Percentiles rank a stretch among this genome's conserved stretches.
Evolutionary conservation across 495 filamentous ascomycete species (phyloP).

Genomic region (Talaromyces proteolyticus): DNA sequence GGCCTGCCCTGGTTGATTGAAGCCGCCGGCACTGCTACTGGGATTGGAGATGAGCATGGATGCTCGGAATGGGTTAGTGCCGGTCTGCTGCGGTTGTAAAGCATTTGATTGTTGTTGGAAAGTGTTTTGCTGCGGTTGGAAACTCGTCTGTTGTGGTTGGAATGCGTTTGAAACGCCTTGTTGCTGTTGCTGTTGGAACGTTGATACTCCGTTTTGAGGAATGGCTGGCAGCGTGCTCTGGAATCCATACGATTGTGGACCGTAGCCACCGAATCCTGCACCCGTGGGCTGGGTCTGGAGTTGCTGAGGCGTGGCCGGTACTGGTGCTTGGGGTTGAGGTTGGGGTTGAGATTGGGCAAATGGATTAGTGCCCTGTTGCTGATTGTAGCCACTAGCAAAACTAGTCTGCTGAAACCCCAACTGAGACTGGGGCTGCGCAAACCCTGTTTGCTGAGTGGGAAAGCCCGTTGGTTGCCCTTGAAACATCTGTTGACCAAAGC

Average conservation of each 20-base stretch:
- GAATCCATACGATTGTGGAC: constrained; percentile 47
- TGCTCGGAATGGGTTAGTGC: constrained; percentile 83
- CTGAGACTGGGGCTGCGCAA: constrained; percentile 19
- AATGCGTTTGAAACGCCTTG: constrained; percentile 7
- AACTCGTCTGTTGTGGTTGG: constrained; percentile 25
- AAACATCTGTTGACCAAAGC: constrained; percentile 47
- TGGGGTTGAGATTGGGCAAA: constrained; percentile 45
- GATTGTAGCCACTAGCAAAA: constrained; percentile 38
- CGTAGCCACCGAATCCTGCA: constrained; percentile 83
- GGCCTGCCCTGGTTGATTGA: constrained; percentile 12
- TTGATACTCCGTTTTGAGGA: constrained; percentile 57
- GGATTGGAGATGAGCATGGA: constrained; percentile 64
- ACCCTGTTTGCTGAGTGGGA: constrained; percentile 27
- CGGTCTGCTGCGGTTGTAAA: constrained; percentile 23
- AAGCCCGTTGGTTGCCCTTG: constrained; percentile 31
- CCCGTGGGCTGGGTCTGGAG: constrained; percentile 53
- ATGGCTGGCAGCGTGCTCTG: constrained; percentile 49
- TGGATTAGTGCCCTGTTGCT: constrained; percentile 42
- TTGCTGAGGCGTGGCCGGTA: constrained; percentile 27
- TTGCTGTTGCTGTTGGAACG: constrained; percentile 45
- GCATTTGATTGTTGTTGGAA: constrained; percentile 23
- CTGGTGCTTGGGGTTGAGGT: constrained; percentile 25
- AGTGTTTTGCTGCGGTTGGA: constrained; percentile 24
- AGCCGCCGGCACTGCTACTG: constrained; percentile 26
- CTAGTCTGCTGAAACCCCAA: constrained; percentile 23